Base-by-base conservation (phyloP, 768 basidiomycete genomes). In the Phlebiopsis flavidoalba region DNA sequence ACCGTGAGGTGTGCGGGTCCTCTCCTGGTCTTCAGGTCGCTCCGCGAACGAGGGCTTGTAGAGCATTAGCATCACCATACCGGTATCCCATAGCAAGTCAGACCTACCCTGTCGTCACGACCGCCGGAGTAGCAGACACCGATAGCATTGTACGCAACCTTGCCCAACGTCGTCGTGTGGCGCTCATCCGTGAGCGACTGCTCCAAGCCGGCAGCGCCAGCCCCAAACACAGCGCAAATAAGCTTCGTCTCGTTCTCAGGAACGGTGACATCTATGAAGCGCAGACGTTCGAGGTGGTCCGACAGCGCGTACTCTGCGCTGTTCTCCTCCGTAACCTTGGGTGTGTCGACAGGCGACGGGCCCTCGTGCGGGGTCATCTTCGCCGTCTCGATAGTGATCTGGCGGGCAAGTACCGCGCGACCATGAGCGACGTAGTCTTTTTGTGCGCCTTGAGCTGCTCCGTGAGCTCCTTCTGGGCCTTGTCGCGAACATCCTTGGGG, bases 201-300 rank as follows among this genome's bases (percentile, higher is more conserved):
- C 64, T 92, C 88, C 61, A 93, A 69, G 19, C 89, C 11, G 86
- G 87, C 48, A 93, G 72, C 2, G 87, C n/a, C 86, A 36, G 77
- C 73, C 51, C 79, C 74, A 56, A 94, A 69, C 19, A 93, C 79
- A 17, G 78, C 73, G 31, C 77, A 71, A 47, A 92, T 68, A 15
- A 87, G 63, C 22, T 76, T 70, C 19, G 76, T 70, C 63, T 87
- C 86, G 51, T 83, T 79, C 22, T 77, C 72, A 15, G 78, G 69
- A 1, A 81, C 74, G 12, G 70, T 64, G n/a, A 83, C 67, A 47
- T 89, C 85, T 22, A 89, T 72, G 68, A 80, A 91, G 57, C 89
- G 79, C 66, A 92, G 73, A 26, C 91, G 79, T 66, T 93, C 92
- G 12, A 91, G 72, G 67, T 94, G 90, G 65, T 94, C 91, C 40